phyloP scores from a whole-genome alignment of 2,329 filamentous ascomycete species.

The Fusarium sublunatum region DNA sequence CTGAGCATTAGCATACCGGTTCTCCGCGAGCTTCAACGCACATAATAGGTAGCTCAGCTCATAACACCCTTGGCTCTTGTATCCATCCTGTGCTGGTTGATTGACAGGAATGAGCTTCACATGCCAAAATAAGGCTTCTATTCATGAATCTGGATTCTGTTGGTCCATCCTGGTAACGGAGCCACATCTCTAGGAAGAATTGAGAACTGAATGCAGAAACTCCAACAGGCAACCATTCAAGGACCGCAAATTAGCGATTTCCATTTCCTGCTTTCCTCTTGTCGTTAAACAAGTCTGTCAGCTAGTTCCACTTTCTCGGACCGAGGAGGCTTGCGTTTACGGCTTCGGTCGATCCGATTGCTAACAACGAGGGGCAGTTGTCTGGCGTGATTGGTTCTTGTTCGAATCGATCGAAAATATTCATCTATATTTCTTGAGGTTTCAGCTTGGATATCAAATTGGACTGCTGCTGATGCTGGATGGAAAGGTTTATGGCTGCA shows the following conservation, averaged over 20 bases:
- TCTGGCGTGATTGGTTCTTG: slow-evolving; percentile 15
- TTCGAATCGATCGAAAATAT: slow-evolving; percentile 14
- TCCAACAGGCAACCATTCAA: slow-evolving; percentile 28
- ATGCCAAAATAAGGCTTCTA: slow-evolving; percentile 31
- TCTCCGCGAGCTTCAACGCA: not conserved
- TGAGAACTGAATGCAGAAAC: slow-evolving; percentile 34
- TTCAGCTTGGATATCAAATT: slow-evolving; percentile 12
- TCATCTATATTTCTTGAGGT: slow-evolving; percentile 6
- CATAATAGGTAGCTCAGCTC: slow-evolving; percentile 8
- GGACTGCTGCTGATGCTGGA: slow-evolving; percentile 2
- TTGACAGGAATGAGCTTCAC: slow-evolving; percentile 29
- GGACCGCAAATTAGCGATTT: slow-evolving; percentile 21
- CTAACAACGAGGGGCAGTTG: slow-evolving; percentile 20
- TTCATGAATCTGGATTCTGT: slow-evolving; percentile 8
- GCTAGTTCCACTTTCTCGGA: slow-evolving; percentile 24
- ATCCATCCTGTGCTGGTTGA: not conserved
- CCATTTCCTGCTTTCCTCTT: slow-evolving; percentile 24
- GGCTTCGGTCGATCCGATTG: slow-evolving; percentile 20
- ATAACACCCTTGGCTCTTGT: slow-evolving; percentile 6
- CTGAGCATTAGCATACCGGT: not conserved
- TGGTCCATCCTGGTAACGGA: slow-evolving; percentile 12
- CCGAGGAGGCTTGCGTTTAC: slow-evolving; percentile 21
- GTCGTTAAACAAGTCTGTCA: slow-evolving; percentile 12
- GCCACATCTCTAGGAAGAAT: slow-evolving; percentile 36
- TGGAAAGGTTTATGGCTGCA: not conserved